phyloP scores from a whole-genome alignment of 768 basidiomycete genomes.

The Rhodotorula diobovata region DNA sequence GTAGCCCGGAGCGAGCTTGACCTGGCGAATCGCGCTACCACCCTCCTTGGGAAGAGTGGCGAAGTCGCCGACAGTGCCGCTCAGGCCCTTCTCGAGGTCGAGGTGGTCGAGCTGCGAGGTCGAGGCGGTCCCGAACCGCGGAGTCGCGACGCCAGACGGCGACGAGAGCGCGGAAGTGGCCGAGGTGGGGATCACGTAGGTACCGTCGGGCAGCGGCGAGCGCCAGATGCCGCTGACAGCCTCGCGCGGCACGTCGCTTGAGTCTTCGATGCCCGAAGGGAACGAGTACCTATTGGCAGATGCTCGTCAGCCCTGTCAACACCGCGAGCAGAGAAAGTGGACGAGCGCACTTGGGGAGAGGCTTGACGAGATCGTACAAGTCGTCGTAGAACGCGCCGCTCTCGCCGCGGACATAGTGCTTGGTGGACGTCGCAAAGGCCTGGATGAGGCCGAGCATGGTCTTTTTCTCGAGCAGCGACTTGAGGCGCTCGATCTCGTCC shows the following conservation, averaged over 20 bases:
- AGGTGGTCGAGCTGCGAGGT: not conserved
- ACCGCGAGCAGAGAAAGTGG: not conserved
- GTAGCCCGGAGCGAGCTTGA: constrained; percentile 15
- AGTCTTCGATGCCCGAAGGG: constrained; percentile 22
- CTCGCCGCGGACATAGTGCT: constrained; percentile 62
- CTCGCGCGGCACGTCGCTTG: not conserved
- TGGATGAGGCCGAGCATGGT: constrained; percentile 54
- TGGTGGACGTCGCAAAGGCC: constrained; percentile 18
- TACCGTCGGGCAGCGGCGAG: constrained; percentile 13
- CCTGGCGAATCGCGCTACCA: not conserved
- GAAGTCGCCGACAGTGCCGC: not conserved
- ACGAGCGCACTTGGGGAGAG: constrained; percentile 52
- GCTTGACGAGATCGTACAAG: constrained; percentile 64
- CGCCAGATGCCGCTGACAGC: constrained; percentile 25
- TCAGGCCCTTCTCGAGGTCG: constrained; percentile 22
- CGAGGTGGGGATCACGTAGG: constrained; percentile 6
- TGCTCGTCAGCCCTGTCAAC: too few species aligned
- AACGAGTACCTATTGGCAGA: constrained; percentile 21
- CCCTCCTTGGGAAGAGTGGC: not conserved
- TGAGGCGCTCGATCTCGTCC: constrained; percentile 36
- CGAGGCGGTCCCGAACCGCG: not conserved
- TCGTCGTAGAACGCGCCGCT: constrained; percentile 68
- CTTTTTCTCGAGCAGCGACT: constrained; percentile 66
- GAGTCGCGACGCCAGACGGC: not conserved
- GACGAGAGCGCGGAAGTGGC: not conserved